phyloP scores from a whole-genome alignment of 2,329 filamentous ascomycete species.

The Coniochaeta sp. region DNA sequence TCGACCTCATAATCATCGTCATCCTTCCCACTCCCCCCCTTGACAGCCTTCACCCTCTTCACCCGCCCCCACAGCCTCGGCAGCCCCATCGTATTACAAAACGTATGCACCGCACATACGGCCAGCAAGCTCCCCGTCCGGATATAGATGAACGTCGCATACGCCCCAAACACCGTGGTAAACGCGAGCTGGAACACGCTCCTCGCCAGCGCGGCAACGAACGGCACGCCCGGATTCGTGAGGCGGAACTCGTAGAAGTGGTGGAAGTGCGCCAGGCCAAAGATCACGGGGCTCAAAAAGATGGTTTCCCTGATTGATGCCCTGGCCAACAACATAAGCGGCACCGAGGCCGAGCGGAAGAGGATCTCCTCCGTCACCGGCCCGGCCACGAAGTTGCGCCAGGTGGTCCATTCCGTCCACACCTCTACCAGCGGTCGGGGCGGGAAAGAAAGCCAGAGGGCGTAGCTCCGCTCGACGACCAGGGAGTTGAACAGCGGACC shows the following conservation, averaged over 20 bases:
- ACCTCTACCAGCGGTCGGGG: conserved; percentile 45
- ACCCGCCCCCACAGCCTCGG: conserved; percentile 80
- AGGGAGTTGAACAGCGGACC: conserved; percentile 79
- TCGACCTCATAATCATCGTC: conserved; percentile 7
- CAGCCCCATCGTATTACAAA: conserved; percentile 90
- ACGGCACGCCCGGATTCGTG: conserved; percentile 64
- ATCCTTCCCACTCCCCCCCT: conserved; percentile 15
- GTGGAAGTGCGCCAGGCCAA: conserved; percentile 88
- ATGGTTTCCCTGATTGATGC: conserved; percentile 54
- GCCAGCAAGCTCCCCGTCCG: conserved; percentile 76
- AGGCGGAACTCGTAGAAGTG: conserved; percentile 93
- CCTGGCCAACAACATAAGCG: conserved; percentile 69
- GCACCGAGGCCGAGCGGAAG: conserved; percentile 81
- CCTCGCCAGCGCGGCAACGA: conserved; percentile 56
- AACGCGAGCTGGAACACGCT: conserved; percentile 81
- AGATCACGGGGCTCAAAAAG: conserved; percentile 79
- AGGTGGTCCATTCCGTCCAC: conserved; percentile 69
- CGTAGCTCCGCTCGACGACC: conserved; percentile 65
- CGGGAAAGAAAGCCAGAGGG: conserved; percentile 49
- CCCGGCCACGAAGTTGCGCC: conserved; percentile 81
- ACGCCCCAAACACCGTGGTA: conserved; percentile 89
- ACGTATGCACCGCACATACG: conserved; percentile 70
- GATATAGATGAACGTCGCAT: conserved; percentile 82
- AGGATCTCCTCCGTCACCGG: conserved; percentile 90
- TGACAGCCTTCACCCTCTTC: conserved; percentile 7